A percentile compares a stretch with the other conserved stretches of the same genome.
phyloP scores from a whole-genome alignment of 305 asterid genomes.

The Coffea humblotiana region DNA sequence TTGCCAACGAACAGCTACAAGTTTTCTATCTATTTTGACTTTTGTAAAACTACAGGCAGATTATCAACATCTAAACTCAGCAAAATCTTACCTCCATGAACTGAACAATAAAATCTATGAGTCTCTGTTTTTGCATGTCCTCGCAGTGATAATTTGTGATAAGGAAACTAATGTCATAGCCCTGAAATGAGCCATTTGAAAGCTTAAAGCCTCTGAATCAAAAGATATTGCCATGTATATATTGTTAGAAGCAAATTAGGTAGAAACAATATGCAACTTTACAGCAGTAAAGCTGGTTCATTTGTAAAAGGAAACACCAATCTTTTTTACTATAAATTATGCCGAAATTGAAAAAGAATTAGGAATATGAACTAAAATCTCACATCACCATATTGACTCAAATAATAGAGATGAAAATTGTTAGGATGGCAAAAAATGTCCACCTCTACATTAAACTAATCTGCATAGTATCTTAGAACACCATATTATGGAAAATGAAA shows the following conservation, averaged over 20 bases:
- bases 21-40: background rate
- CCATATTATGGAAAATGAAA: background rate
- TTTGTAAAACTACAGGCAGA: background rate
- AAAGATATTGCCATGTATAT: conserved; percentile 6
- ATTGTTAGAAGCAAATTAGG: conserved; percentile 3
- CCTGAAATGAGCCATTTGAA: conserved; percentile 50
- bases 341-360: background rate
- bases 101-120: conserved; percentile 85
- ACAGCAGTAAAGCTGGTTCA: background rate
- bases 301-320: background rate
- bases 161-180: conserved; percentile 96
- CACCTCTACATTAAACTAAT: background rate
- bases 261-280: background rate
- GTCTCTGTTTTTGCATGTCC: conserved; percentile 96
- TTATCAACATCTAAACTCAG: background rate
- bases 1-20: background rate
- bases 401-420: background rate
- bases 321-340: background rate
- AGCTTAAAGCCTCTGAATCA: conserved; percentile 6
- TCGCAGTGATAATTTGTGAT: conserved; percentile 92
- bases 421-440: background rate
- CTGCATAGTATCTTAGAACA: background rate
- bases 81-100: conserved; percentile 81
- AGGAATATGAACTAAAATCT: background rate
- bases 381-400: background rate